Percentiles rank a stretch among this genome's conserved stretches.
Conservation (phyloP, 768 basidiomycete genomes). For the Agrocybe pediades region DNA sequence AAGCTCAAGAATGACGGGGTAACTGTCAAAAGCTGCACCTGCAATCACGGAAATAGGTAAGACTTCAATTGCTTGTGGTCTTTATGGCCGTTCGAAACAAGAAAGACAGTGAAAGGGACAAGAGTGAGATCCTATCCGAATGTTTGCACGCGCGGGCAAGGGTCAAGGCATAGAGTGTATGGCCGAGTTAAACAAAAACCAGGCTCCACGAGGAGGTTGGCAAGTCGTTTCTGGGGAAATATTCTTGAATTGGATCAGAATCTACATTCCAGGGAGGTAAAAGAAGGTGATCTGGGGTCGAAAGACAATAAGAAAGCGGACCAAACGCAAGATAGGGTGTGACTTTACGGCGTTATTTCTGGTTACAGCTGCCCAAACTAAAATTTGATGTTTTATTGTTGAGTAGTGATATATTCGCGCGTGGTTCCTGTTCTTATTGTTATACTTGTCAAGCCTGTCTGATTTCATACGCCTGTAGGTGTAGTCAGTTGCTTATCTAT, state of each 20-base stretch:
- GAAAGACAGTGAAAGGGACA: slow-evolving; percentile 24
- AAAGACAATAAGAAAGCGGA: slow-evolving; percentile 35
- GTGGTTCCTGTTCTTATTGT: slow-evolving; percentile 48
- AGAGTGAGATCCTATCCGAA: slow-evolving; percentile 33
- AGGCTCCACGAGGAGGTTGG: slow-evolving; percentile 35
- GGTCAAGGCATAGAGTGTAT: slow-evolving; percentile 27
- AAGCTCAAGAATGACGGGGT: neutral
- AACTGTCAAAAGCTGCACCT: slow-evolving; percentile 4
- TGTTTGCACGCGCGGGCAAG: slow-evolving; percentile 21
- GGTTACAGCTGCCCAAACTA: slow-evolving; percentile 21
- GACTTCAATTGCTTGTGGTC: slow-evolving; percentile 9
- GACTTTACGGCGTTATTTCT: slow-evolving; percentile 28
- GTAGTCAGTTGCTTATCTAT: slow-evolving; percentile 11
- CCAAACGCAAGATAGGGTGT: slow-evolving; percentile 27
- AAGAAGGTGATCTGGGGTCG: slow-evolving; percentile 20
- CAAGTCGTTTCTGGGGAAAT: slow-evolving; percentile 27
- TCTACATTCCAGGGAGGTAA: slow-evolving; percentile 34
- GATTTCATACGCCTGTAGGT: slow-evolving; percentile 6
- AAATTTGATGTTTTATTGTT: slow-evolving; percentile 33
- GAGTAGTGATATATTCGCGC: slow-evolving; percentile 18
- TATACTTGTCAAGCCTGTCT: slow-evolving; percentile 24
- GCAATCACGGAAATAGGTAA: slow-evolving; percentile 8
- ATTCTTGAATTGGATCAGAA: slow-evolving; percentile 26
- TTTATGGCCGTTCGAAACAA: slow-evolving; percentile 31
- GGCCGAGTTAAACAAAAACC: slow-evolving; percentile 32